Evolutionary conservation across 257 asterid genomes (phyloP), one percentile per base, ranked within the genome.

Genomic region (Capsicum baccatum): DNA sequence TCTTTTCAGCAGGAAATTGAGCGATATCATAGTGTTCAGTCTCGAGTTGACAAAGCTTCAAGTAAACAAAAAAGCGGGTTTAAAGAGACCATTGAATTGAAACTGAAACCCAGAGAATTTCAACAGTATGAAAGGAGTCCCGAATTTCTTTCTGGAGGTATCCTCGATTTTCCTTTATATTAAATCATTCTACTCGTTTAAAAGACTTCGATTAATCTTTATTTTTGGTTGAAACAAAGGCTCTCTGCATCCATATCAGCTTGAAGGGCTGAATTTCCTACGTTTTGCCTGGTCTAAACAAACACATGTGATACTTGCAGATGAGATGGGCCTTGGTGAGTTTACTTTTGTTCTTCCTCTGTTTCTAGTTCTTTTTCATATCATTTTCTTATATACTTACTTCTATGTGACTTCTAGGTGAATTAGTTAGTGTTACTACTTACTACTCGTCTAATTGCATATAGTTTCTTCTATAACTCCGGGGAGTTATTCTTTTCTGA

Each of bases 301-400:
- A 80, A 96, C 98, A 2, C 98, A 96, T 86, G 98, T 94, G 79
- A 94, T 96, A 89, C 98, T 96, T 86, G 99, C 99, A 13, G 99
- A 96, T 91, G 99, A 96, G 90, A 96, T 96, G 99, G 99, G 99
- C 60, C 99, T 96, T 86, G 99, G 99, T 97, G 92, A 80, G 94
- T 83, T 87, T 33, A 37, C 74, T 79, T 67, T 33, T 81, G 57
- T 80, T 19, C 78, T 86, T 57, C 67, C 56, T 17, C 55, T 74
- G 86, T 54, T 54, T 37, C 39, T 50, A 82, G 59, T 69, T 19
- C n/a, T 52, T 54, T 55, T 56, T 81, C 60, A 37, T 83, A 42
- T 69, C 82, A 59, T 60, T 60, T 80, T 83, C 76, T 74, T 50
- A 1, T 0, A 54, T 26, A 55, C 26, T 52, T 76, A 76, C 81